Evolutionary conservation across 2,329 filamentous ascomycete species (phyloP), one percentile per base, ranked within the genome.

Genomic region (Colletotrichum tanaceti): DNA sequence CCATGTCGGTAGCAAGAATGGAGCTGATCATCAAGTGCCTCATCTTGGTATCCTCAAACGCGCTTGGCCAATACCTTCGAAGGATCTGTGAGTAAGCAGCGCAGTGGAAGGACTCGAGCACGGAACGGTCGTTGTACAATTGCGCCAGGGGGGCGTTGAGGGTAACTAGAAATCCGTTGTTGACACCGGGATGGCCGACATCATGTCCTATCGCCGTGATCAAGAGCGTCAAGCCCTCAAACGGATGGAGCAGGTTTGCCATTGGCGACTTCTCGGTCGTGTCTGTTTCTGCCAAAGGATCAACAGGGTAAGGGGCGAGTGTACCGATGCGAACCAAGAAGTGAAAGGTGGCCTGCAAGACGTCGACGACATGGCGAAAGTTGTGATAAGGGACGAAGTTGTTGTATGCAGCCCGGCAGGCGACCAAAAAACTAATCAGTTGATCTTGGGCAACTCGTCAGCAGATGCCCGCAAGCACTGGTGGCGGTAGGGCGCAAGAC

Each of bases 1-100:
- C 94, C 96, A 99, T 99, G 76, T 99, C 96, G 0, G 96, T 99
- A 3, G 96, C 93, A 28, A 99, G 83, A 68, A 99, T 98, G n/a
- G 93, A 96, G 78, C 93, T 97, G 74, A 98, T 98, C 91, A 98
- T 96, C 7, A 97, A 83, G 73, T 91, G 92, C 63, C 95, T 90
- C 86, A 98, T 93, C 66, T 90, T 90, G 54, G 86, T 85, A 74
- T 96, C 91, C 71, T 91, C 86, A 73, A 97, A 97, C 2, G 91
- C 91, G 4, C 87, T 84, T 0, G 94, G 93, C 96, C 96, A 99
- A 78, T 98, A 91, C 57, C 94, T 89, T 58, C 95, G 91, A 49
- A 99, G 87, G 46, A 99, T 97, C 76, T 98, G 96, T 0, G 94
- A 98, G 75, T 95, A 99, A 2, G 96, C 96, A 1, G 96, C 96